Evolutionary conservation across 495 filamentous ascomycete species (phyloP), one percentile per base, ranked within the genome.

Genomic region (Cercophora newfieldiana): DNA sequence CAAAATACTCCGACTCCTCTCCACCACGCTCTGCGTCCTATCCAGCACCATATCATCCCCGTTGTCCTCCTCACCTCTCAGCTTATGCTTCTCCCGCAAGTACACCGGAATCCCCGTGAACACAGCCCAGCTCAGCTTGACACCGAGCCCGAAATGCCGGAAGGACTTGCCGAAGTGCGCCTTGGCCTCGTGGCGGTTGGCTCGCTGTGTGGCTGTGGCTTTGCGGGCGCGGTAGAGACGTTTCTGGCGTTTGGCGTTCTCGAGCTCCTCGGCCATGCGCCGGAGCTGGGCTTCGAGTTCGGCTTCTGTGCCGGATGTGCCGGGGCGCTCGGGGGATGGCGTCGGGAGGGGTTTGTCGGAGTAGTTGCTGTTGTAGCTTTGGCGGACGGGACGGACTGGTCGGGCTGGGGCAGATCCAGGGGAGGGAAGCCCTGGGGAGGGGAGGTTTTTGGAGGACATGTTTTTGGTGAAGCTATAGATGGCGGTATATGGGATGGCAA

Each of bases 261-360:
- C 31, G 37, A 72, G 68, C 21, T 68, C 55, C 3, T 70, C 68
- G 0, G 72, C 69, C 57, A 74, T 74, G 25, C 48, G 64, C 22
- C 64, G 70, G 18, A 69, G 67, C 50, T 69, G 58, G 33, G 67
- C 55, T n/a, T 66, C 47, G 29, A 78, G 73, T 30, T 75, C 63
- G n/a, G 68, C 64, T 30, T 74, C 71, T 22, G 76, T 78, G 29
- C 68, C 68, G 1, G 74, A 68, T n/a, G 74, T 76, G 26, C 69
- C 69, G 6, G 74, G 74, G 4, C 74, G 68, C 12, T 69, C 57
- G 29, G 50, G 47, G 0, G 31, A 24, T 33, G 29, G 64, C n/a
- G 60, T 37, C 0, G 64, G 64, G 57, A 66, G 64, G 1, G 64
- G 64, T 33, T 66, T 66, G 6, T 66, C 56, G 1, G 54, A 58